Base-by-base conservation (phyloP, 2,329 filamentous ascomycete genomes). In the Fusarium dimerum region DNA sequence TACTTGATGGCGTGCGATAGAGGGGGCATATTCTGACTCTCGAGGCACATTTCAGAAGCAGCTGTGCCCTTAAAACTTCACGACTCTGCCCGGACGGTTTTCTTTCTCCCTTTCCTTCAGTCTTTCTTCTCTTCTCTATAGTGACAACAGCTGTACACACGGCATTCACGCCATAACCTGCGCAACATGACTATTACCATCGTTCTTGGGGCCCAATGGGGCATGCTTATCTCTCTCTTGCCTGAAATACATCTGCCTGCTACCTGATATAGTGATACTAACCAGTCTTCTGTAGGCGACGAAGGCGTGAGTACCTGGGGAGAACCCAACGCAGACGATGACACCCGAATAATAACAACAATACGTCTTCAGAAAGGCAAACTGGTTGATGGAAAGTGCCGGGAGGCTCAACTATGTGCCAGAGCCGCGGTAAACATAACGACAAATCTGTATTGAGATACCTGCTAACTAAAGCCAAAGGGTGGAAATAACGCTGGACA, bases 161-260 rank as follows among this genome's bases (percentile, higher is more conserved):
- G 38, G 48, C 36, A 41, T 36, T 38, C 47, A 51, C 45, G 32
- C 44, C 45, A 43, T 45, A 51, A 43, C 17, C 47, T 39, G 40
- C 48, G 38, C 44, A 53, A 48, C 26, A 67, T 67, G 65, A 59
- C 67, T 44, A 68, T 68, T 58, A 66, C 64, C 13, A 57, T 71
- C 41, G 67, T 72, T 64, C 63, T 73, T 44, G 71, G 71, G 50
- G 61, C 70, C 56, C 71, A 73, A 66, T 73, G 70, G 69, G 71
- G 71, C 72, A 64, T 56, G 68, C 68, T 49, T 58, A 29, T 47
- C 26, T 55, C 47, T 45, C 51, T 9, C 4, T 36, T 26, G 20
- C 45, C 59, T 55, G 50, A 48, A 48, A 60, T 54, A 48, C 50
- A 50, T 49, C 40, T 36, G 38, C 60, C 49, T 43, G 36, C 26